A percentile compares a stretch with the other conserved stretches of the same genome.
Conservation (phyloP, 345 rosid species). For the Tarenaya hassleriana region DNA sequence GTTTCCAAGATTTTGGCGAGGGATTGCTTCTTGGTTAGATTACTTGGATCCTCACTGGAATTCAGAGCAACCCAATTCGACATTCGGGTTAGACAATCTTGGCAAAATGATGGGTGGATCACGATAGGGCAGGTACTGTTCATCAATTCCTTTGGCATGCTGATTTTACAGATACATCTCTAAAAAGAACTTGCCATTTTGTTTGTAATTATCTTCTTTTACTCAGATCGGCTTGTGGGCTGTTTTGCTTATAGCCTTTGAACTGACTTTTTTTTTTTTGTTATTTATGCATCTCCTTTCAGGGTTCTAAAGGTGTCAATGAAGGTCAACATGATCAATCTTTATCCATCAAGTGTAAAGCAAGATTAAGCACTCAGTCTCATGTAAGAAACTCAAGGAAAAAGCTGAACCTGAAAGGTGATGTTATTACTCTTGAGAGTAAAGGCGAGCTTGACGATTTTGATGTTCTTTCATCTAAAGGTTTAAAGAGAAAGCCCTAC, state of each 20-base stretch:
- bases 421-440: slow-evolving; percentile 24
- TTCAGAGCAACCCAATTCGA: slow-evolving; percentile 39
- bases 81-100: slow-evolving; percentile 60
- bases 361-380: slow-evolving; percentile 24
- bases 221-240: neutral
- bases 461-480: slow-evolving; percentile 30
- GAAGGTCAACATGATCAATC: slow-evolving; percentile 23
- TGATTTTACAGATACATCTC: neutral
- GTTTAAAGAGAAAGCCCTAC: slow-evolving; percentile 34
- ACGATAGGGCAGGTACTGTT: slow-evolving; percentile 51
- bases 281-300: slow-evolving; percentile 15
- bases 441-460: slow-evolving; percentile 29
- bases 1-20: slow-evolving; percentile 43
- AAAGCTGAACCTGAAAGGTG: slow-evolving; percentile 24
- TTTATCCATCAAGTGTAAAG: slow-evolving; percentile 29
- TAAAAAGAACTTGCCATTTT: neutral
- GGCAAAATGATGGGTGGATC: slow-evolving; percentile 60
- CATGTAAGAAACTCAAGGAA: slow-evolving; percentile 19
- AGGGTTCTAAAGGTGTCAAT: slow-evolving; percentile 32
- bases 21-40: slow-evolving; percentile 45
- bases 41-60: slow-evolving; percentile 57
- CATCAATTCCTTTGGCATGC: neutral
- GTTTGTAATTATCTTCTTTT: neutral
- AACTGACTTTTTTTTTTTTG: slow-evolving; percentile 21
- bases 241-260: neutral